Evolutionary conservation across 2,329 filamentous ascomycete species (phyloP).

Genomic region (Dryadomyces sulphureus): DNA sequence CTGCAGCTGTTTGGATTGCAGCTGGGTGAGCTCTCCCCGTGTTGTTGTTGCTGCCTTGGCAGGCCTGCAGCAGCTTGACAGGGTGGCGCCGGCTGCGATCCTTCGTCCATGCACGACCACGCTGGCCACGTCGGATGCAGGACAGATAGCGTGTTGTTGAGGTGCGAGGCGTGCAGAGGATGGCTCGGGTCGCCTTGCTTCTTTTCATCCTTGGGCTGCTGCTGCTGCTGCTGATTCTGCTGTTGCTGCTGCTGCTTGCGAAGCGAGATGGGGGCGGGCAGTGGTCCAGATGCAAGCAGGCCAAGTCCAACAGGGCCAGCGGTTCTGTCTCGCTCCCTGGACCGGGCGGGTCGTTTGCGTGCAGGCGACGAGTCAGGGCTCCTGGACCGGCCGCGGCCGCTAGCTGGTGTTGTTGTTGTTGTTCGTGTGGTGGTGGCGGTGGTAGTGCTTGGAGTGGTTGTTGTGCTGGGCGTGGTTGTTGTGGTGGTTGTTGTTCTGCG

Average conservation of each 20-base stretch:
- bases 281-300: neutral
- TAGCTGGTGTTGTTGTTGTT: neutral
- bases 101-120: neutral
- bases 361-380: neutral
- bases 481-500: too few species aligned
- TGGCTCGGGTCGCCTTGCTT: neutral
- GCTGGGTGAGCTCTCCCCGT: too few species aligned
- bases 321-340: neutral
- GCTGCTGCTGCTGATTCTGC: neutral
- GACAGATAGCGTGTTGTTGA: neutral
- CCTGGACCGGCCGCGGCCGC: neutral
- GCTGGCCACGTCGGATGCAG: neutral
- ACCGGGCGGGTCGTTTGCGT: constrained; percentile 2
- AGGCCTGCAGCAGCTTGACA: neutral
- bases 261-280: neutral
- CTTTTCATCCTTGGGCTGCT: neutral
- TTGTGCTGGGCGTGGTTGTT: too few species aligned
- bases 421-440: too few species aligned
- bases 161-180: neutral
- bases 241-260: neutral
- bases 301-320: neutral
- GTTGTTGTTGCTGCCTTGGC: neutral
- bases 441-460: too few species aligned
- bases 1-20: too few species aligned
- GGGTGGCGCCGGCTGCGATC: too few species aligned